phyloP scores from a whole-genome alignment of 129 eudicot genomes.

The Apium graveolens region DNA sequence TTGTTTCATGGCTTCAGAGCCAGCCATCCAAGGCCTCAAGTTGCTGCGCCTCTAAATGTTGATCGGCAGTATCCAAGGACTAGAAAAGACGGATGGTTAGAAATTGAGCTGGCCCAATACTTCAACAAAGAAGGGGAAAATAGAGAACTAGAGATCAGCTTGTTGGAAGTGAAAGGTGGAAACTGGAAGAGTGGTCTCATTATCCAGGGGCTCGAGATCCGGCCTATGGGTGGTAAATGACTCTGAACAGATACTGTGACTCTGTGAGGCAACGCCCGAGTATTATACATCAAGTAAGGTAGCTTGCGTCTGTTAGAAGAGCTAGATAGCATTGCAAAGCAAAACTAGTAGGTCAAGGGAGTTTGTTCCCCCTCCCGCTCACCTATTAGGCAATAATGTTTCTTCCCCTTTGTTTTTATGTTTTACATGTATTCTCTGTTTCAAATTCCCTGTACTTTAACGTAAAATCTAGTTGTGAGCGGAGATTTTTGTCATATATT shows the following conservation, averaged over 20 bases:
- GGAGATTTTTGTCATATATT: too few relatives aligned
- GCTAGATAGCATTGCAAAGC: background rate
- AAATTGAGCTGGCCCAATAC: slow-evolving; percentile 41
- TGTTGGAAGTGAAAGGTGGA: slow-evolving; percentile 35
- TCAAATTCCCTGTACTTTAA: too few relatives aligned
- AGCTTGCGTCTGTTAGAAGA: background rate
- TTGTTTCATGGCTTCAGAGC: slow-evolving; percentile 11
- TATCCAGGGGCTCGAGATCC: slow-evolving; percentile 59
- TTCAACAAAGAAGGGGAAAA: slow-evolving; percentile 18
- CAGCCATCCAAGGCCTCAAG: slow-evolving; percentile 8
- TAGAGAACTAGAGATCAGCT: slow-evolving; percentile 24
- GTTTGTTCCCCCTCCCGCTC: background rate
- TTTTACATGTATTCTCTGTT: background rate
- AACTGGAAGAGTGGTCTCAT: slow-evolving; percentile 56
- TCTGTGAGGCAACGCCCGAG: background rate
- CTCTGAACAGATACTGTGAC: background rate
- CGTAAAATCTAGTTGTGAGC: background rate
- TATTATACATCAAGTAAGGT: background rate
- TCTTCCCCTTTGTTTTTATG: background rate
- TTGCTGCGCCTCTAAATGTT: slow-evolving; percentile 3
- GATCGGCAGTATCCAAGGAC: slow-evolving; percentile 17
- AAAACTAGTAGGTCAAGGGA: background rate
- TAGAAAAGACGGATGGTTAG: slow-evolving; percentile 51
- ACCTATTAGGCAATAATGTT: background rate
- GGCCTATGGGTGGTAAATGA: slow-evolving; percentile 36